Evolutionary conservation across 352 stramenopile genomes (phyloP).

Genomic region (Vaucheria bursata): DNA sequence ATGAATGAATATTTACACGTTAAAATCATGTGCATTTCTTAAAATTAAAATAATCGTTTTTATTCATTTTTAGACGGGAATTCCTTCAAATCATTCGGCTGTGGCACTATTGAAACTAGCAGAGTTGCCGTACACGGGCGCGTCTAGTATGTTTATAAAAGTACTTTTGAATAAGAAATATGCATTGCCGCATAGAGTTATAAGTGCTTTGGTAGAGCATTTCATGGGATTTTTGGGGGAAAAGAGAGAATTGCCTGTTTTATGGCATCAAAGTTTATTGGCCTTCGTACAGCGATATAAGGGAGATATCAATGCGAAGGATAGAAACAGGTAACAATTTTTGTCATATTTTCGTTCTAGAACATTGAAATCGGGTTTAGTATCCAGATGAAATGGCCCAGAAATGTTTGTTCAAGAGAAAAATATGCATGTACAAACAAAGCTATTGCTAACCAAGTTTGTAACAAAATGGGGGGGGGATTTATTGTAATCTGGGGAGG

Average conservation of each 20-base stretch:
- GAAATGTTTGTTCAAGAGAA: background rate
- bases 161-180: slow-evolving; percentile 99
- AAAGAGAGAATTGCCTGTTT: slow-evolving; percentile 69
- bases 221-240: slow-evolving; percentile 82
- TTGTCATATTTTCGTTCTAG: too few species aligned
- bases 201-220: slow-evolving; percentile 87
- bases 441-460: too few species aligned
- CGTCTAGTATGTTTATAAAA: slow-evolving; percentile 92
- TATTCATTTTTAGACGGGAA: slow-evolving; percentile 63
- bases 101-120: slow-evolving; percentile 97
- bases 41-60: slow-evolving; percentile 12
- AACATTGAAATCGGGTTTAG: too few species aligned
- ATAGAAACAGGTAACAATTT: slow-evolving; percentile 88
- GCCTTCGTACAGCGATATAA: slow-evolving; percentile 98
- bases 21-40: background rate
- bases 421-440: background rate
- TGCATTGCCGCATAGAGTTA: slow-evolving; percentile 88
- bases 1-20: background rate
- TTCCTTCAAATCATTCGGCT: slow-evolving; percentile 95
- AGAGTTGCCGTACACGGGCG: slow-evolving; percentile 78
- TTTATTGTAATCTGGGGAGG: too few species aligned
- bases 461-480: too few species aligned
- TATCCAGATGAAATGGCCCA: too few species aligned
- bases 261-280: slow-evolving; percentile 98
- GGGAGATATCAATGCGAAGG: slow-evolving; percentile 83